Conservation (phyloP, 2,329 filamentous ascomycete species). For the Calonectria multiphialidica region DNA sequence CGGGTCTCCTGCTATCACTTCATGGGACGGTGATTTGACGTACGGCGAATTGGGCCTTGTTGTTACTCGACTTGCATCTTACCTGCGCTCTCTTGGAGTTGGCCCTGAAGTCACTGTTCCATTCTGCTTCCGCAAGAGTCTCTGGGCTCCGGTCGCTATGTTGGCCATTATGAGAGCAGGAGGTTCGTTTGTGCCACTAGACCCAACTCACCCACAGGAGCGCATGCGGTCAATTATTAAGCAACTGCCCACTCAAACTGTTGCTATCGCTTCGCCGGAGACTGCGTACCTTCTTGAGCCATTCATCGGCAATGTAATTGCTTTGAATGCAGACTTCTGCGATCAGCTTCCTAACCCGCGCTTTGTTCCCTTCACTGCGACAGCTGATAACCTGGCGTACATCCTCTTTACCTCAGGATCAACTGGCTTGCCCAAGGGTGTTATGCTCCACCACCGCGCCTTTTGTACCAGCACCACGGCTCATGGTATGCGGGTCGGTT, state of each 20-base stretch:
- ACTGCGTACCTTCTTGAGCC: not conserved
- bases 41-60: conserved; percentile 20
- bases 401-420: conserved; percentile 31
- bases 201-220: conserved; percentile 45
- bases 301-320: not conserved
- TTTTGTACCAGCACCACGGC: conserved; percentile 10
- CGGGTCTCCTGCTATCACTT: not conserved
- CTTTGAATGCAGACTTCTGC: not conserved
- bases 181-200: conserved; percentile 47
- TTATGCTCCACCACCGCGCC: conserved; percentile 20
- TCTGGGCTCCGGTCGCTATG: conserved; percentile 41
- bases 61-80: not conserved
- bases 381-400: not conserved
- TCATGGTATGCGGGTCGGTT: conserved; percentile 3
- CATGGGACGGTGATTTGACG: conserved; percentile 10
- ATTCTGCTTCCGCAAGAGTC: conserved; percentile 30
- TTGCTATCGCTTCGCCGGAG: not conserved
- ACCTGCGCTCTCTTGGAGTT: conserved; percentile 20
- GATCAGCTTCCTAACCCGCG: not conserved
- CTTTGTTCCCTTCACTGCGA: not conserved
- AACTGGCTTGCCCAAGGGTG: conserved; percentile 32
- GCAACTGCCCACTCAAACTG: not conserved
- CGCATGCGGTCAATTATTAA: not conserved
- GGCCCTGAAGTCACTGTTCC: conserved; percentile 10
- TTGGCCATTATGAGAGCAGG: conserved; percentile 51